phyloP scores from a whole-genome alignment of 495 filamentous ascomycete species.

The Melanomma pulvis-pyrius region DNA sequence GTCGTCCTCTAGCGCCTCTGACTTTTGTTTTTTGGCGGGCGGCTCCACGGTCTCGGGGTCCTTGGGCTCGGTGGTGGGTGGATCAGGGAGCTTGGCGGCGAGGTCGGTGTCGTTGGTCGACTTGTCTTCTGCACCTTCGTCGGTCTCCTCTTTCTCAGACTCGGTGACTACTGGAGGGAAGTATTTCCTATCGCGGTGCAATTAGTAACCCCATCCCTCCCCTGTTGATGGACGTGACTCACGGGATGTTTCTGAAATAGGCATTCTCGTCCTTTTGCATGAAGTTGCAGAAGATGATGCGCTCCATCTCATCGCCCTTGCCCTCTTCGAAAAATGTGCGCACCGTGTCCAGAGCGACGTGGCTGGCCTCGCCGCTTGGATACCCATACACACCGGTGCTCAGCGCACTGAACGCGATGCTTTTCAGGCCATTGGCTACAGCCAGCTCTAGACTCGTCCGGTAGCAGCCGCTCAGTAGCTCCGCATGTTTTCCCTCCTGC shows the following conservation, averaged over 20 bases:
- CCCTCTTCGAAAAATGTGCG: constrained; percentile 67
- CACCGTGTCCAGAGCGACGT: constrained; percentile 67
- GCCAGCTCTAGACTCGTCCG: constrained; percentile 71
- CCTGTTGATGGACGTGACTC: constrained; percentile 42
- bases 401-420: constrained; percentile 79
- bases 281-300: constrained; percentile 82
- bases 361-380: constrained; percentile 71
- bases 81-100: constrained; percentile 38
- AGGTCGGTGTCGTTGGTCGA: constrained; percentile 23
- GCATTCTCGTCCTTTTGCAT: constrained; percentile 72
- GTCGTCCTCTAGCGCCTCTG: constrained; percentile 21
- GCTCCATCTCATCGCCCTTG: constrained; percentile 61
- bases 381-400: constrained; percentile 93
- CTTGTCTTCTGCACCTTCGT: constrained; percentile 10
- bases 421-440: constrained; percentile 63
- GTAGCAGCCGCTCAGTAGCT: constrained; percentile 71
- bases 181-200: constrained; percentile 31
- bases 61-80: constrained; percentile 39
- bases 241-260: constrained; percentile 74
- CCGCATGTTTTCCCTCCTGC: constrained; percentile 49
- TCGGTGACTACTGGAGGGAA: constrained; percentile 41
- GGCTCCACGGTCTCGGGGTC: constrained; percentile 33
- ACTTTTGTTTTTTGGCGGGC: constrained; percentile 42
- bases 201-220: not conserved
- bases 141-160: constrained; percentile 21